These are phyloP conservation scores for Rhizoctonia solani DNA, from an alignment of 1,284 basidiomycete species.

Conservation along the genomic window DNA sequence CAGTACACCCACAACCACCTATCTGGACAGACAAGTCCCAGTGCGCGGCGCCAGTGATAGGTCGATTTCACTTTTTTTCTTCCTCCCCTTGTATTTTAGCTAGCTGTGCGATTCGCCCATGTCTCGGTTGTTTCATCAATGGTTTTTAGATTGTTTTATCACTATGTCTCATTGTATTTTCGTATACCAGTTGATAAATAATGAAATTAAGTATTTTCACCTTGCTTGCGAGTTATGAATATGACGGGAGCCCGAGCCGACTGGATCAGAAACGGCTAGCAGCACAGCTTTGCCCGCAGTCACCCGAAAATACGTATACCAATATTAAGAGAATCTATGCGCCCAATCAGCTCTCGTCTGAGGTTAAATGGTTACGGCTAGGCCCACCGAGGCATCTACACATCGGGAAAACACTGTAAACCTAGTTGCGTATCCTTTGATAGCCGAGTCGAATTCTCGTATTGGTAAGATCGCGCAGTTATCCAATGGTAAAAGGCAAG, in stretches of 20 bases:
- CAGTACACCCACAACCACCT: too few species aligned
- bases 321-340: not conserved
- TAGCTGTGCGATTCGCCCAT: too few species aligned
- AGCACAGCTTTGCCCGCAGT: not conserved
- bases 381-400: not conserved
- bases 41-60: constrained; percentile 7
- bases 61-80: not conserved
- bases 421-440: too few species aligned
- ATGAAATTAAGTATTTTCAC: not conserved
- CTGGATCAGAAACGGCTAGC: not conserved
- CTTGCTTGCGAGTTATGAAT: not conserved
- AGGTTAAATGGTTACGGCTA: not conserved
- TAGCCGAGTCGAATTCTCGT: too few species aligned
- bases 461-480: too few species aligned
- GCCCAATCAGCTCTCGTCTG: not conserved
- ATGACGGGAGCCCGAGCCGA: not conserved
- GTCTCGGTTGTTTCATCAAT: too few species aligned
- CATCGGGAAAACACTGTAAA: not conserved
- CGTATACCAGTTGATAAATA: constrained; percentile 28
- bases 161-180: too few species aligned
- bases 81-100: not conserved
- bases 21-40: constrained; percentile 1
- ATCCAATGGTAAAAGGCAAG: too few species aligned
- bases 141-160: too few species aligned
- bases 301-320: not conserved